A percentile compares a stretch with the other conserved stretches of the same genome.
phyloP scores from a whole-genome alignment of 768 basidiomycete species.

The Calocera cornea region DNA sequence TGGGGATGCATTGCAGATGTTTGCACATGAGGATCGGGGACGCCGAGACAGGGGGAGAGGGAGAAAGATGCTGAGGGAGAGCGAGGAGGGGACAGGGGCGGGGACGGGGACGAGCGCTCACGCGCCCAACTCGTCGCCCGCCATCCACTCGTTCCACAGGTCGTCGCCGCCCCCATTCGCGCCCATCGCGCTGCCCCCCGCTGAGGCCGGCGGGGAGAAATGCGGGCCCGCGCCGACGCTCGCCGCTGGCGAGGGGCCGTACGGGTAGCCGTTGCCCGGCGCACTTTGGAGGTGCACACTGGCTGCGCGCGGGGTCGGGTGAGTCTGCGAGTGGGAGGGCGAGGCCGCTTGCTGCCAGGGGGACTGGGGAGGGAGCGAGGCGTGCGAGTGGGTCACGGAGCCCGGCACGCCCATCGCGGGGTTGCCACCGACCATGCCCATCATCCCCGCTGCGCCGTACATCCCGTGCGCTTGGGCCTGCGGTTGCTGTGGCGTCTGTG shows the following conservation, averaged over 20 bases:
- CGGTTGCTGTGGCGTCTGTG: background rate
- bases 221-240: background rate
- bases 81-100: background rate
- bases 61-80: background rate
- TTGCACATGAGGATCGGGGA: no score
- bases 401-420: background rate
- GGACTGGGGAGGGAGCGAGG: background rate
- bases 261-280: background rate
- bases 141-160: conserved; percentile 4
- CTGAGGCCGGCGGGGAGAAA: background rate
- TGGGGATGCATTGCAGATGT: no score
- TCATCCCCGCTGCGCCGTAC: background rate
- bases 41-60: no score
- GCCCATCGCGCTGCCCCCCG: background rate
- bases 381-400: background rate
- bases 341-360: background rate
- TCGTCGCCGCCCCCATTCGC: background rate
- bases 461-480: background rate
- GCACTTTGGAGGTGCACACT: background rate
- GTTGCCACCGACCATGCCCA: background rate
- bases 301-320: background rate
- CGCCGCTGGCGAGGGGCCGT: background rate
- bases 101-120: background rate
- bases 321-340: background rate
- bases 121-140: background rate